Evolutionary conservation across 257 asterid genomes (phyloP).

Genomic region (Jaltomata sinuosa): DNA sequence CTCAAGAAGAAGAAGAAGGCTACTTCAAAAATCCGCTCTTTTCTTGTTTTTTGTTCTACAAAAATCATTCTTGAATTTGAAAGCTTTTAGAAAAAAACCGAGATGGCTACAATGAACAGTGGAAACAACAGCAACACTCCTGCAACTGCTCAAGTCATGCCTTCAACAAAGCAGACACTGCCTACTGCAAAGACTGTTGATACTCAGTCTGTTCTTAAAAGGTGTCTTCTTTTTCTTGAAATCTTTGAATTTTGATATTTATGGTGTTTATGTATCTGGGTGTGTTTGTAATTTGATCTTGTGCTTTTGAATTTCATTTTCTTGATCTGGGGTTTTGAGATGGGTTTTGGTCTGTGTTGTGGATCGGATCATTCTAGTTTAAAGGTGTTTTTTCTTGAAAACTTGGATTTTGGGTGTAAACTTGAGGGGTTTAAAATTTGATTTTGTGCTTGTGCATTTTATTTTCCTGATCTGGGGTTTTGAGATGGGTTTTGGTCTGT

Average conservation of each 20-base stretch:
- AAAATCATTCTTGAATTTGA: neutral
- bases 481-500: too few relatives aligned
- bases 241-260: neutral
- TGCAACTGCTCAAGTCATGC: slow-evolving; percentile 7
- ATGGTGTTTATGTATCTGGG: neutral
- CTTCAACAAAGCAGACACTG: slow-evolving; percentile 20
- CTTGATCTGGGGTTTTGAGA: neutral
- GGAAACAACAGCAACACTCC: slow-evolving; percentile 43
- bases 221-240: neutral
- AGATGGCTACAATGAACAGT: slow-evolving; percentile 56
- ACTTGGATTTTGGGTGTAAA: neutral
- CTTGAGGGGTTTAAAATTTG: neutral
- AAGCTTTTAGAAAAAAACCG: too few relatives aligned
- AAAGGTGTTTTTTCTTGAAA: neutral
- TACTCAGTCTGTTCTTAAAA: slow-evolving; percentile 22
- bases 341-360: neutral
- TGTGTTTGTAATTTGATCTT: neutral
- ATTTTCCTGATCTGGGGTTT: neutral
- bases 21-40: neutral
- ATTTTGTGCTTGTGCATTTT: neutral
- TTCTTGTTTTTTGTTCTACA: neutral
- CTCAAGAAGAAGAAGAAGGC: neutral
- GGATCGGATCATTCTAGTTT: too few relatives aligned
- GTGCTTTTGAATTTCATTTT: neutral
- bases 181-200: slow-evolving; percentile 26